Base-by-base conservation (phyloP, 306 rosid species). In the Vigna nakashimae region DNA sequence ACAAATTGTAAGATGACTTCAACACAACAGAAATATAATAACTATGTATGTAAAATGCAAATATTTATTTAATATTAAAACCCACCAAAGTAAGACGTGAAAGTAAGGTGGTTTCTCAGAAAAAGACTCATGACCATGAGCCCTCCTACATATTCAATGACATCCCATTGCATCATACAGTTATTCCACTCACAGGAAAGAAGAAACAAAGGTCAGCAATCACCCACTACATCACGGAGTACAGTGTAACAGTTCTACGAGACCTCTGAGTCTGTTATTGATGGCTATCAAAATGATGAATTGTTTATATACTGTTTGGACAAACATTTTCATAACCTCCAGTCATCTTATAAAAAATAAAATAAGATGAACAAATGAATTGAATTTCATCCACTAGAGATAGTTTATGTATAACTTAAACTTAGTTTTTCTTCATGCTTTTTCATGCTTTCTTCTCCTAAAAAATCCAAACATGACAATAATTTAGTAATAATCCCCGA, bases 1-100 rank as follows among this genome's bases (percentile, higher is more conserved):
- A 73, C 1, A 46, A 55, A 49, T 36, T 40, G 84, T 74, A 58
- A 69, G 65, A 75, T 17, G 9, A 68, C 4, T 59, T 75, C 50
- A 63, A 58, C 26, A 71, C 9, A 64, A 22, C 32, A 30, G 46
- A 43, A 49, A 69, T 42, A 68, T 28, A 28, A 76, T 13, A 71
- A 28, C 49, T 24, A 15, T 8, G 34, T 20, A 58, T 77, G 65
- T 10, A 75, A 63, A 64, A 55, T 63, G 38, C 53, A 64, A 48
- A 52, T 34, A 69, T 51, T 50, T 15, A 10, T 16, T 34, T 6
- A 56, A 57, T 51, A 65, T 17, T 11, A 57, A 76, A 74, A 68
- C 55, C 59, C 59, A 12, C 46, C 55, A 32, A n/a, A 14, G 34
- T 40, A 67, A 18, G 11, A 36, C 30, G n/a, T 50, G 43, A 75